Percentiles rank a stretch among this genome's conserved stretches.
These are phyloP conservation scores for Candida sanyaensis DNA, from an alignment of 1,139 yeast genomes.

Conservation along the genomic window DNA sequence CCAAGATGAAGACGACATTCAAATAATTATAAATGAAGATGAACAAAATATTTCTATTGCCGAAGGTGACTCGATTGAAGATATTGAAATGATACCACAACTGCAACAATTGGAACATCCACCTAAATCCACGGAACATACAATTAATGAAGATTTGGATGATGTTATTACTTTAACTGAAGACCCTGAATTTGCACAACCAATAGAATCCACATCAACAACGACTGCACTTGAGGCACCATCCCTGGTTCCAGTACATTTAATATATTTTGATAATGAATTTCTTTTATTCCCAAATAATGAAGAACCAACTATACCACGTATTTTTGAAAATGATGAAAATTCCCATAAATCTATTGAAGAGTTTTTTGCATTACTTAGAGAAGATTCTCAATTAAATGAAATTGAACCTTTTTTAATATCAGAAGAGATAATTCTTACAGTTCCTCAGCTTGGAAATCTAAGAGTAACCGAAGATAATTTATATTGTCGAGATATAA, in stretches of 20 bases:
- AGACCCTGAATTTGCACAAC: conserved; percentile 1
- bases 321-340: conserved; percentile 22
- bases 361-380: conserved; percentile 27
- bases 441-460: conserved; percentile 32
- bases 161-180: conserved; percentile 5
- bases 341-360: conserved; percentile 22
- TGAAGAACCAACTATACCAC: conserved; percentile 19
- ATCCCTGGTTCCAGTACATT: conserved; percentile 4
- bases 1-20: not conserved
- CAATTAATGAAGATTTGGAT: conserved; percentile 6
- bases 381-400: conserved; percentile 29
- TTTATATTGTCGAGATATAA: conserved; percentile 30
- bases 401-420: conserved; percentile 24
- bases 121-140: not conserved
- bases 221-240: not conserved
- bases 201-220: not conserved
- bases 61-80: not conserved
- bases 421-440: conserved; percentile 33
- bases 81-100: not conserved
- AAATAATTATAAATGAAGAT: not conserved
- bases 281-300: conserved; percentile 24
- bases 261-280: conserved; percentile 19
- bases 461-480: conserved; percentile 43
- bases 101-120: not conserved
- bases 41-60: not conserved